A percentile compares a stretch with the other conserved stretches of the same genome.
phyloP scores from a whole-genome alignment of 1,139 yeast genomes.

The Pichia cactophila region DNA sequence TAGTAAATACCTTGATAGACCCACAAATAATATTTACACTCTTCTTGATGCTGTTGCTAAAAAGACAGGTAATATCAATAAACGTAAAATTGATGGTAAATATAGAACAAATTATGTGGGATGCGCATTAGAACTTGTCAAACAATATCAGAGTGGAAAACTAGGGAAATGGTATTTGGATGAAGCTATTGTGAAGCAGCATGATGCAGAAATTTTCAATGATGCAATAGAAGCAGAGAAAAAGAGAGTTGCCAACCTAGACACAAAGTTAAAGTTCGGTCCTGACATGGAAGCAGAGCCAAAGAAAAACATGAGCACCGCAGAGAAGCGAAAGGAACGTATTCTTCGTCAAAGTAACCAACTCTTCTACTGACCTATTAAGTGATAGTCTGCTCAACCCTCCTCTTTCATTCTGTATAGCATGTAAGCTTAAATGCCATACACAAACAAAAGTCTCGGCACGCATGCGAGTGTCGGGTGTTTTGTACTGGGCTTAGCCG shows the following conservation, averaged over 20 bases:
- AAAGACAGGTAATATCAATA: slow-evolving; percentile 29
- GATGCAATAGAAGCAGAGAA: slow-evolving; percentile 19
- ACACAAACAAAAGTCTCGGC: too few species aligned
- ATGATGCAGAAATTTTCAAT: slow-evolving; percentile 18
- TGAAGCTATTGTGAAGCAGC: slow-evolving; percentile 21
- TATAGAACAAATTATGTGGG: slow-evolving; percentile 25
- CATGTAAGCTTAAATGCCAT: too few species aligned
- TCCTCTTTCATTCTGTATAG: too few species aligned
- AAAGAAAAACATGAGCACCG: not conserved
- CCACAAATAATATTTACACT: slow-evolving; percentile 68
- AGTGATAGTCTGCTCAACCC: too few species aligned
- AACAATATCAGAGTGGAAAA: slow-evolving; percentile 59
- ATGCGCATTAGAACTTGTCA: slow-evolving; percentile 62
- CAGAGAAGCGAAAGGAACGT: not conserved
- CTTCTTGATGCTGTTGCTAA: slow-evolving; percentile 51
- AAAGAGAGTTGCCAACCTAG: slow-evolving; percentile 24
- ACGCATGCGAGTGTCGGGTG: too few species aligned
- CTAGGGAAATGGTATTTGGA: slow-evolving; percentile 33
- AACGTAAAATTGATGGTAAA: slow-evolving; percentile 29
- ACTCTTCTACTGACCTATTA: not conserved
- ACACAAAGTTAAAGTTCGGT: slow-evolving; percentile 14
- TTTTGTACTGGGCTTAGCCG: too few species aligned
- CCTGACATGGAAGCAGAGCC: slow-evolving; percentile 2
- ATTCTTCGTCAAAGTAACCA: slow-evolving; percentile 6
- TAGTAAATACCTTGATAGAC: slow-evolving; percentile 43